Percentiles rank a stretch among this genome's conserved stretches.
Evolutionary conservation across 257 asterid genomes (phyloP).

Genomic region (Fraxinus quadrangulata): DNA sequence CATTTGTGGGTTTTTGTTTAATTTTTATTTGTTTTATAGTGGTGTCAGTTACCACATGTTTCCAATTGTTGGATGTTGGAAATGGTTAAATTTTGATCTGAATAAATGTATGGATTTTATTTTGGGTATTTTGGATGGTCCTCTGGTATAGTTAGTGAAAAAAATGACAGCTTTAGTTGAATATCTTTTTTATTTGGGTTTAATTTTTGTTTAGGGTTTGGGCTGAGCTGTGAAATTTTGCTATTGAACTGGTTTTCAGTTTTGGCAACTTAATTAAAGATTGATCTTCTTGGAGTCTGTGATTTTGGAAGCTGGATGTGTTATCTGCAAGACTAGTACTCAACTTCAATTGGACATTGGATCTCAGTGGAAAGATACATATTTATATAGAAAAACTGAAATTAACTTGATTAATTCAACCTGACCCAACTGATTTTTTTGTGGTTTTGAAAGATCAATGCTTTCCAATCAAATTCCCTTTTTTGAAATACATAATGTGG

Average conservation of each 20-base stretch:
- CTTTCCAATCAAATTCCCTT: not conserved
- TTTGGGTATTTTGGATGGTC: not conserved
- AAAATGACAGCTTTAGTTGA: not conserved
- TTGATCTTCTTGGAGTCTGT: not conserved
- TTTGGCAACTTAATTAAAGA: not conserved
- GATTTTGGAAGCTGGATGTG: not conserved
- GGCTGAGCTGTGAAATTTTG: not conserved
- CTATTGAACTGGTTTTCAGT: not conserved
- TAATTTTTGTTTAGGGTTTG: not conserved
- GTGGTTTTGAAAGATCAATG: not conserved
- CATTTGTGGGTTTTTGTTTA: constrained; percentile 9
- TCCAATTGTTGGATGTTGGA: not conserved
- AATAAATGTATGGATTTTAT: constrained; percentile 10
- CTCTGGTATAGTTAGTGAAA: not conserved
- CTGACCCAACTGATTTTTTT: not conserved
- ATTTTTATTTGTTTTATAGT: not conserved
- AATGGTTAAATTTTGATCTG: constrained; percentile 10
- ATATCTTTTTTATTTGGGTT: not conserved
- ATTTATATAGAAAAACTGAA: not conserved
- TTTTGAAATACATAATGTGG: not conserved
- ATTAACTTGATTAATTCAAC: not conserved
- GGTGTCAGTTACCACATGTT: not conserved
- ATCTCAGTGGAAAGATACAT: not conserved
- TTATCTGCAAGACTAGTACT: not conserved
- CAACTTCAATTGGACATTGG: not conserved